These are phyloP conservation scores for Pleurotus platypus DNA, from an alignment of 768 basidiomycete genomes.

Conservation along the genomic window DNA sequence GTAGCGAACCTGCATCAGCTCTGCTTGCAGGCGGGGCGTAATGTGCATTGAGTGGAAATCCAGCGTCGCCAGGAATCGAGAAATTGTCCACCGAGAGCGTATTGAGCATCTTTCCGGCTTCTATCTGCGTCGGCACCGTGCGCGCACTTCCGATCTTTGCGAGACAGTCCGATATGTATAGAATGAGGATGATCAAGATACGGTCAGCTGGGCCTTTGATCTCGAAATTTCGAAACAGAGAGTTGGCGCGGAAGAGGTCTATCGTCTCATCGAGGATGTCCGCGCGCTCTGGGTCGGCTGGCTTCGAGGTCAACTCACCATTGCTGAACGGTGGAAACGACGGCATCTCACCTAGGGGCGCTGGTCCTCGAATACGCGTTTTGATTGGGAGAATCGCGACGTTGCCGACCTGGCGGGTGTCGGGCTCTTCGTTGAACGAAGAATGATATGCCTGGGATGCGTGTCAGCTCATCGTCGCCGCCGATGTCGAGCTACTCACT, in stretches of 20 bases:
- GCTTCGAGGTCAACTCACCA: slow-evolving; percentile 10
- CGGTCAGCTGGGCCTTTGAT: slow-evolving; percentile 98
- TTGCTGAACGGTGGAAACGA: slow-evolving; percentile 10
- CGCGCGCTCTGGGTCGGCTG: slow-evolving; percentile 73
- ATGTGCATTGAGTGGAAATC: slow-evolving; percentile 89
- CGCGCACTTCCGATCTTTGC: slow-evolving; percentile 79
- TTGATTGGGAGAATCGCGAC: slow-evolving; percentile 87
- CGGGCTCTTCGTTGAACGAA: slow-evolving; percentile 80
- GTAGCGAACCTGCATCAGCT: slow-evolving; percentile 68
- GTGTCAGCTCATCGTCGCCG: slow-evolving; percentile 8
- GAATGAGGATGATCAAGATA: slow-evolving; percentile 93
- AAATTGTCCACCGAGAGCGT: slow-evolving; percentile 94
- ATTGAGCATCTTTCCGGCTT: slow-evolving; percentile 84
- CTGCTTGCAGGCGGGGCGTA: slow-evolving; percentile 79
- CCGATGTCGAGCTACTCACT: slow-evolving; percentile 16
- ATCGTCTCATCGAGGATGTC: slow-evolving; percentile 97
- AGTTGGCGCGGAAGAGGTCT: slow-evolving; percentile 97
- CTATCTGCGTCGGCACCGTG: slow-evolving; percentile 68
- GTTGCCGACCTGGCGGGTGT: slow-evolving; percentile 85
- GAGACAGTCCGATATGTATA: slow-evolving; percentile 97
- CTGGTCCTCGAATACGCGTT: slow-evolving; percentile 90
- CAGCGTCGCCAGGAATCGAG: slow-evolving; percentile 92
- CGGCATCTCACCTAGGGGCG: slow-evolving; percentile 60
- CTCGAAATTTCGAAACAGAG: slow-evolving; percentile 98
- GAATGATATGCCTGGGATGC: slow-evolving; percentile 89